Evolutionary conservation across 2,329 filamentous ascomycete species (phyloP), one percentile per base, ranked within the genome.

Genomic region (Fusarium sp.): DNA sequence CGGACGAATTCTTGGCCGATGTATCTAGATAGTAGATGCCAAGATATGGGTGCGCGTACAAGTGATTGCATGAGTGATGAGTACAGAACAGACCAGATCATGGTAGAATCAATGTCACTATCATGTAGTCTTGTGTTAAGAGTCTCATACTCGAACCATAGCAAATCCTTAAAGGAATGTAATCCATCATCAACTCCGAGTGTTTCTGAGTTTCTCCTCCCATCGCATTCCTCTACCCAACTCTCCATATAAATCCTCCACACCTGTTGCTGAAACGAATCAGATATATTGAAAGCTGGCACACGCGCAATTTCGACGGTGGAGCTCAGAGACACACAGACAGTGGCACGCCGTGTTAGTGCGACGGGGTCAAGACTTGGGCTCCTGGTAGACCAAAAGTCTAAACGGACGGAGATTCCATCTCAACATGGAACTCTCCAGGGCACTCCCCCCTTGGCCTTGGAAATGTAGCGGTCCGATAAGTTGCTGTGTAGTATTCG

Each of bases 241-340:
- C 40, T 11, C 21, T 43, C 42, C 40, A 46, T 36, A 38, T 30
- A 39, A 46, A 51, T 48, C 45, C 53, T 46, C 32, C 32, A 21
- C 38, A 51, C 44, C 44, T 44, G 55, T 61, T 47, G 58, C 58
- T 59, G 54, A 42, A 44, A 42, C 60, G 55, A 40, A 71, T 62
- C 68, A 69, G 70, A 72, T 69, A 71, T 38, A 70, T 67, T 62
- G 38, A 34, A 54, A 62, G 21, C 34, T 62, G 57, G 50, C 56
- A 70, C 65, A 64, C 23, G 17, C 23, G 65, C 19, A 72, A 72
- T 69, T 62, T 72, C 56, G 56, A 54, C 12, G 56, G 68, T 71
- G 68, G 70, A 65, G 51, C 55, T 39, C 56, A 56, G 10, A 9
- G 4, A 28, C 26, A 28, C 34, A 6, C 15, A 36, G 62, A 55